Evolutionary conservation across 2,329 filamentous ascomycete species (phyloP), one percentile per base, ranked within the genome.

Genomic region (Talaromyces sp.): DNA sequence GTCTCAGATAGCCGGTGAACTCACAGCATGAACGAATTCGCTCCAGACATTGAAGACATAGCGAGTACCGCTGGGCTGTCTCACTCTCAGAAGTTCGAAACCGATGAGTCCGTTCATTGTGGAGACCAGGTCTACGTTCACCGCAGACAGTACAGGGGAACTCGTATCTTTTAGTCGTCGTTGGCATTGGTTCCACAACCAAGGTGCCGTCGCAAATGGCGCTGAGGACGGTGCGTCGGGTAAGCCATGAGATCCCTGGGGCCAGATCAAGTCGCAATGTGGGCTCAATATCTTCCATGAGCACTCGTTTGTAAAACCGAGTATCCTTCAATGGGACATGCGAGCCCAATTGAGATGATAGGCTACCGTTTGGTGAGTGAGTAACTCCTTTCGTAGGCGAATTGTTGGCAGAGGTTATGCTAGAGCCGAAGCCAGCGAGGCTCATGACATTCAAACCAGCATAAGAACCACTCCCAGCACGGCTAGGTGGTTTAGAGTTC

Each of bases 211-310:
- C 89, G 17, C 88, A 88, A 60, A 99, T 89, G 47, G 91, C 87
- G 55, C 83, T 88, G 33, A 96, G 74, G 4, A 97, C 91, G 5
- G 88, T 89, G 52, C 94, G 86, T 41, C 93, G 88, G 44, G 90
- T 91, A 42, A 99, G 82, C 91, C 94, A 99, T 0, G 91, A 97
- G 24, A 99, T 83, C 0, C 92, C 90, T 0, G 94, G 94, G 0
- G 94, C 92, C 2, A 86, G 82, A 70, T 99, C 94, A 3, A 99
- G 82, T 37, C 94, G 86, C 9, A 99, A 77, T 0, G 94, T 96
- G 0, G 94, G 94, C 69, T 99, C 94, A 51, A 99, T 90, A 67
- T 99, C 94, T 71, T 99, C 94, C 17, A 85, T 82, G 22, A 97
- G 74, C 5, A 86, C 87, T 42, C 94, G 86, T 76, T 97, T 97